Base-by-base conservation (phyloP, 23 red algal species). In the Gracilaria caudata region DNA sequence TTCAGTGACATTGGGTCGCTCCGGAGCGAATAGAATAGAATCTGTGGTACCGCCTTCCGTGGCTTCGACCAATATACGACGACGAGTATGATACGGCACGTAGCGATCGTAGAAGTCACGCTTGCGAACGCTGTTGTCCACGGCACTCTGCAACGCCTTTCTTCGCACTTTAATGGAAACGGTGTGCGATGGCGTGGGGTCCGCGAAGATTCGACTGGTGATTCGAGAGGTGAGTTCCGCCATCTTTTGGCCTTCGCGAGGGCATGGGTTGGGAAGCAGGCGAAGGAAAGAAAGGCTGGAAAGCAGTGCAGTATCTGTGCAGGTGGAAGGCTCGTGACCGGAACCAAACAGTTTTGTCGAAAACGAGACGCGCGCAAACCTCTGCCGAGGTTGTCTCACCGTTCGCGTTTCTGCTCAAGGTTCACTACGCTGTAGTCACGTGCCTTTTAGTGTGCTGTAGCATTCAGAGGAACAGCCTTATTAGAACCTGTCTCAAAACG, bases 61-160 rank as follows among this genome's bases (percentile, higher is more conserved):
- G 16, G 79, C 79, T 46, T 82, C 79, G 0, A 82, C 79, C 34
- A 61, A 65, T 35, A 82, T 56, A 38, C 79, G 79, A 38, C 57
- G 53, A 37, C 56, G 79, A 19, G 57, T 33, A 21, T 30, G 79
- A 37, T 35, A 63, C 28, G 79, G 57, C 7, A 66, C n/a, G 4
- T 65, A 33, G 19, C 79, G 79, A 7, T 57, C 19, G 30, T 61
- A 43, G 54, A 61, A 64, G 66, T 63, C 58, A 19, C 51, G 56
- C 57, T 82, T 82, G 32, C 36, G 51, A 65, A 82, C 25, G 58
- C 79, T 37, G 21, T 41, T 65, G 56, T 65, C 56, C 13, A 38
- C 33, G 58, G 51, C 51, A 28, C 51, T 63, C 32, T 43, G 37
- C 19, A 82, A 63, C 16, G 79, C 56, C 32, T 63, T 82, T 53